phyloP scores from a whole-genome alignment of 192 early-diverging fungal species.

The Coemansia sp. region DNA sequence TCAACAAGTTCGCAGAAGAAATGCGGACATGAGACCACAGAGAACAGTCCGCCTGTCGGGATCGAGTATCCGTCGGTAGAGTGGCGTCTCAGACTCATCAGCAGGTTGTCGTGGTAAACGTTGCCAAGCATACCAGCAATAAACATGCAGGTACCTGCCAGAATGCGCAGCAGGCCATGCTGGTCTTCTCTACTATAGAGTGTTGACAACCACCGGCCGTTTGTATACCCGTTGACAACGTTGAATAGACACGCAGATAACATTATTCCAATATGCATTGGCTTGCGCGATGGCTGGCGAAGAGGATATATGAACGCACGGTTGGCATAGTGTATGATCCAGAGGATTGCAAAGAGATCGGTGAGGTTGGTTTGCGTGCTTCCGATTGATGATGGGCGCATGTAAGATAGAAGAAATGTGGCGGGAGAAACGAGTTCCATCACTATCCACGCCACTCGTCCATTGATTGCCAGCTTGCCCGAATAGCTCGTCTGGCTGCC shows the following conservation, averaged over 20 bases:
- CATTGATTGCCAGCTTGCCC: slow-evolving; percentile 22
- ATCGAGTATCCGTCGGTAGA: slow-evolving; percentile 23
- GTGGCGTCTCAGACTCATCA: slow-evolving; percentile 21
- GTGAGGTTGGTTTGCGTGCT: neutral
- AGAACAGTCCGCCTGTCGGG: slow-evolving; percentile 38
- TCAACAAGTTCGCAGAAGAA: slow-evolving; percentile 50
- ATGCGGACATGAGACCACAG: slow-evolving; percentile 49
- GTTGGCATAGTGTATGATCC: slow-evolving; percentile 41
- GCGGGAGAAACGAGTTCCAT: slow-evolving; percentile 49
- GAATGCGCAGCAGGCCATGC: neutral
- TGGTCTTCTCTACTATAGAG: neutral
- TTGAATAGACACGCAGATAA: slow-evolving; percentile 42
- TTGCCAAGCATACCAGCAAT: slow-evolving; percentile 27
- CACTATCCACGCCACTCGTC: slow-evolving; percentile 26
- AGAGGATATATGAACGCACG: slow-evolving; percentile 47
- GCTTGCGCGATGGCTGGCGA: slow-evolving; percentile 33
- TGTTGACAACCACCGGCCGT: slow-evolving; percentile 39
- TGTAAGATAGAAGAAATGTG: slow-evolving; percentile 16
- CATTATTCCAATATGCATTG: slow-evolving; percentile 45
- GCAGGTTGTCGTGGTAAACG: slow-evolving; percentile 42
- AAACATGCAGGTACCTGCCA: slow-evolving; percentile 14
- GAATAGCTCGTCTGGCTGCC: slow-evolving; percentile 42
- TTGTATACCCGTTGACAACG: slow-evolving; percentile 44
- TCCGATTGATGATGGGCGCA: neutral
- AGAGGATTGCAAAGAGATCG: slow-evolving; percentile 12